Conservation (phyloP, 257 asterid genomes). For the Rauvolfia tetraphylla region DNA sequence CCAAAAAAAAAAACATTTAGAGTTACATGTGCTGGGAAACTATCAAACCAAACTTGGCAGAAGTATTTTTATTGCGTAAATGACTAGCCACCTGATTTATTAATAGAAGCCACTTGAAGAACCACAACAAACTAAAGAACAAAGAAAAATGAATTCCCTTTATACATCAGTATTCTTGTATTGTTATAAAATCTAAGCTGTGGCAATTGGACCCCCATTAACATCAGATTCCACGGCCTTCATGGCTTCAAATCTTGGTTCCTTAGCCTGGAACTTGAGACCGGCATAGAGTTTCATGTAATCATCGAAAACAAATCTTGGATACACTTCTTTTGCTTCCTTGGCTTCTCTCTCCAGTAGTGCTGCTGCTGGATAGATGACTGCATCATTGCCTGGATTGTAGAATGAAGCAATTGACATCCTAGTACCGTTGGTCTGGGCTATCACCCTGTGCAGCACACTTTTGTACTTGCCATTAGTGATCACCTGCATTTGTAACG, state of each 20-base stretch:
- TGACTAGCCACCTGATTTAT: too few species aligned
- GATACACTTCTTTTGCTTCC: slow-evolving; percentile 17
- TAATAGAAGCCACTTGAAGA: too few species aligned
- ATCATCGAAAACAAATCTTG: slow-evolving; percentile 25
- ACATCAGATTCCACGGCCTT: neutral
- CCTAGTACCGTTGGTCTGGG: slow-evolving; percentile 24
- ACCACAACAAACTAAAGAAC: too few species aligned
- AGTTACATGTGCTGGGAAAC: too few species aligned
- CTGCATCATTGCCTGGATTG: slow-evolving; percentile 29
- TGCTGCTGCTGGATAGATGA: slow-evolving; percentile 26
- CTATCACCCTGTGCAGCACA: slow-evolving; percentile 29
- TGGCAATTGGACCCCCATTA: neutral
- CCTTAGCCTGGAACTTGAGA: slow-evolving; percentile 26
- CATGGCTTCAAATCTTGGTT: slow-evolving; percentile 33
- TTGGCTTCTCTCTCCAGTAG: slow-evolving; percentile 12
- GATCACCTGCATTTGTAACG: slow-evolving; percentile 19
- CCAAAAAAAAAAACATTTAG: too few species aligned
- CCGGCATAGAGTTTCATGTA: slow-evolving; percentile 31
- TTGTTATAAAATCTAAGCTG: neutral
- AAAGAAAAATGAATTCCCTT: too few species aligned
- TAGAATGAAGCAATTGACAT: slow-evolving; percentile 31
- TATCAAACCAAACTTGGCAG: too few species aligned
- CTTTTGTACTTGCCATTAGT: slow-evolving; percentile 31
- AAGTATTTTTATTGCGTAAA: too few species aligned
- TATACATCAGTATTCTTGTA: too few species aligned